Conservation (phyloP, 1,284 basidiomycete genomes). For the Sporisorium sorghi region DNA sequence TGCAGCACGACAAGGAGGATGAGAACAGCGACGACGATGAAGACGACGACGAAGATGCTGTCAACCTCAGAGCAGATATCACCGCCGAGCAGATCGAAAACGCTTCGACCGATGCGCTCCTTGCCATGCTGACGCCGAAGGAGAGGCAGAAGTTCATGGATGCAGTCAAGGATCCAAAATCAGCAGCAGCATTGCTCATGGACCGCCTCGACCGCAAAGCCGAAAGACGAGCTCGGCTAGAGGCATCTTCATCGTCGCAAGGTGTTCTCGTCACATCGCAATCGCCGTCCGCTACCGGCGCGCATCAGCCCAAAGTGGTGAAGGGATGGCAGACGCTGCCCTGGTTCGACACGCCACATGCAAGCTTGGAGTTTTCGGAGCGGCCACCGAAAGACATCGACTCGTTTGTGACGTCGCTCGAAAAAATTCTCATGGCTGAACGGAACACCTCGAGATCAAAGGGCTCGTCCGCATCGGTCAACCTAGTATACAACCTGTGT, state of each 20-base stretch:
- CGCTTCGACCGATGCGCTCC: constrained; percentile 38
- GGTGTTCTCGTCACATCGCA: constrained; percentile 5
- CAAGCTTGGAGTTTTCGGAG: constrained; percentile 8
- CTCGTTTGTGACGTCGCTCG: constrained; percentile 17
- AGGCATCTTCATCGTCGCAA: background rate
- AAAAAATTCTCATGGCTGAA: constrained; percentile 6
- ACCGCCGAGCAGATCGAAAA: constrained; percentile 24
- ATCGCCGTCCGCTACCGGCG: background rate
- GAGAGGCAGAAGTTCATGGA: constrained; percentile 44
- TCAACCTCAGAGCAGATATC: constrained; percentile 4
- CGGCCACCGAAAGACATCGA: background rate
- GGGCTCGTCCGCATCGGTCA: background rate
- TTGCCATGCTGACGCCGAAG: constrained; percentile 44
- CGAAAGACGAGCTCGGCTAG: background rate
- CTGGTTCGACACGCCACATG: constrained; percentile 28
- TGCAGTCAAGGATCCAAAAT: constrained; percentile 25
- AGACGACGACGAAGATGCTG: constrained; percentile 5
- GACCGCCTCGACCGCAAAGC: constrained; percentile 28
- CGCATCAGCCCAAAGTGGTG: background rate
- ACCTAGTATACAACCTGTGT: constrained; percentile 48
- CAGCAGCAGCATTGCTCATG: constrained; percentile 41
- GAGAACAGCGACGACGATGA: constrained; percentile 18
- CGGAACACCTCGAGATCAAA: background rate
- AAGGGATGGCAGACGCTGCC: constrained; percentile 18
- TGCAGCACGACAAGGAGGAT: constrained; percentile 4